Base-by-base conservation (phyloP, 2,329 filamentous ascomycete species). In the Colletotrichum neosansevieriae region DNA sequence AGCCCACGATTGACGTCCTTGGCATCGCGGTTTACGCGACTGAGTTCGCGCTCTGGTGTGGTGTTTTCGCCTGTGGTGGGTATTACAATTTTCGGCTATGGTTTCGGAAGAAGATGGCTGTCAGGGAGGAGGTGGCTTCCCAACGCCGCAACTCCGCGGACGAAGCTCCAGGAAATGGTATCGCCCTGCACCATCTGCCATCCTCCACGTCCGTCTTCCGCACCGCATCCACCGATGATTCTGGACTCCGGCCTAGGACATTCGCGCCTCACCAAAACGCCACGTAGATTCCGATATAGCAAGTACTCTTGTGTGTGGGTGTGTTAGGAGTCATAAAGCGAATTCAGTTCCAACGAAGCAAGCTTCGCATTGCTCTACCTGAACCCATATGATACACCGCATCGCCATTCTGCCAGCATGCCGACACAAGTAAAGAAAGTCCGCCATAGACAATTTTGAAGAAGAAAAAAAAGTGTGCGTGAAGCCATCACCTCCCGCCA, bases 1-100 rank as follows among this genome's bases (percentile, higher is more conserved):
- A 91, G 74, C 81, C 83, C 0, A 78, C 79, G 17, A 73, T 90
- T 3, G 87, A 92, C 73, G 74, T 90, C 0, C 77, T 91, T 0
- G 91, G 90, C 0, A 83, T 92, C 68, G 83, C 89, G 1, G 91
- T 92, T 15, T 93, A 93, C 74, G 88, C 85, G 1, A 87, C 86
- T 0, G 90, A 92, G 75, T 81, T 92, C 58, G 79, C 83, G 1
- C 80, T 93, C 2, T 93, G 91, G 91, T 82, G 88, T 47, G 90
- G 90, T 0, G 84, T 92, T 2, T 89, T 92, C 76, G 84, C 85
- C 0, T 89, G 86, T 67, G 90, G 90, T 0, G 88, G 84, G 1
- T 89, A 89, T 69, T 91, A 88, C 73, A 91, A 91, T 71, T 75
- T 92, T 3, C 61, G 83, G 12, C 89, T 90, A 1, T 90, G 88